phyloP scores from a whole-genome alignment of 192 early-diverging fungal species.

The Paraglomus occultum region DNA sequence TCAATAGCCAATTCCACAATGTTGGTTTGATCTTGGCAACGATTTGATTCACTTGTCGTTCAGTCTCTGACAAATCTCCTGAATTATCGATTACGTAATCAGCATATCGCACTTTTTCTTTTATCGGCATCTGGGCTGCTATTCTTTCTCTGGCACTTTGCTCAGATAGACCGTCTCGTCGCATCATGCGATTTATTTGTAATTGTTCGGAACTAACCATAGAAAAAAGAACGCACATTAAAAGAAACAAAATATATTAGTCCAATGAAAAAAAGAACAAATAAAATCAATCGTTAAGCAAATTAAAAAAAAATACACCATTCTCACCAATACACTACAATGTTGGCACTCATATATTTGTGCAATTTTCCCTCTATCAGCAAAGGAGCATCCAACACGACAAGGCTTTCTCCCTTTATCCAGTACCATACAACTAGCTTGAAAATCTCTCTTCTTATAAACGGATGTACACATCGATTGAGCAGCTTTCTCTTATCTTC shows the following conservation, averaged over 20 bases:
- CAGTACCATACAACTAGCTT: slow-evolving; percentile 65
- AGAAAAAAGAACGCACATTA: background rate
- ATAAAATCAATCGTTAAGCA: background rate
- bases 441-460: slow-evolving; percentile 80
- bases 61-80: slow-evolving; percentile 41
- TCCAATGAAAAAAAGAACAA: background rate
- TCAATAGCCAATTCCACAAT: slow-evolving; percentile 9
- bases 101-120: slow-evolving; percentile 73
- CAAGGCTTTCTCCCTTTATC: slow-evolving; percentile 62
- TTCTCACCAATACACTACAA: slow-evolving; percentile 82
- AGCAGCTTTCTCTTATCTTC: slow-evolving; percentile 64
- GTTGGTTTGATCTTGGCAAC: background rate
- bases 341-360: slow-evolving; percentile 62
- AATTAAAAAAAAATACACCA: too few species aligned
- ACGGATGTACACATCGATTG: slow-evolving; percentile 87
- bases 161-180: slow-evolving; percentile 66
- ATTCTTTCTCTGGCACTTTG: slow-evolving; percentile 69
- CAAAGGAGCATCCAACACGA: slow-evolving; percentile 91
- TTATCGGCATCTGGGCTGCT: slow-evolving; percentile 79
- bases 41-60: slow-evolving; percentile 3
- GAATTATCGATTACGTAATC: slow-evolving; percentile 87
- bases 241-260: background rate
- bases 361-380: slow-evolving; percentile 84
- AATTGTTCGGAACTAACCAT: slow-evolving; percentile 59
- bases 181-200: slow-evolving; percentile 74